phyloP scores from a whole-genome alignment of 2,329 filamentous ascomycete species.

The Ophiosphaerella narmari region DNA sequence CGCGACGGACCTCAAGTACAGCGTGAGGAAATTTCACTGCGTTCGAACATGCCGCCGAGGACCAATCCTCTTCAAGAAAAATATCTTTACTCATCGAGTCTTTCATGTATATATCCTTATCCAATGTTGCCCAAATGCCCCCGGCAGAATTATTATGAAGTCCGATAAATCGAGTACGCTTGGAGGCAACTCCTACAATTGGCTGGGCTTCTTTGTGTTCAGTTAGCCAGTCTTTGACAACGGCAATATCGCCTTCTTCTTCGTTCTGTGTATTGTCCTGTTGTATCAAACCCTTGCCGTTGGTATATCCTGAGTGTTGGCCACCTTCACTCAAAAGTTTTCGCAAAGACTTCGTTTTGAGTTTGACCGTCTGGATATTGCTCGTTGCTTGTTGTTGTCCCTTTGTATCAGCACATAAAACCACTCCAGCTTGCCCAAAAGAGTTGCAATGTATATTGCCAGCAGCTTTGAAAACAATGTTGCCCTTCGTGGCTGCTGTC shows the following conservation, averaged over 20 bases:
- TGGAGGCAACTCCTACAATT: conserved; percentile 52
- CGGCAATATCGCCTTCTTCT: conserved; percentile 21
- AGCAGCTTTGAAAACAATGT: conserved; percentile 35
- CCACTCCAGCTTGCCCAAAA: conserved; percentile 38
- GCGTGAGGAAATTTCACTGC: conserved; percentile 54
- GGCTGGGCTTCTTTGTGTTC: conserved; percentile 52
- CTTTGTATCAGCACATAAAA: conserved; percentile 24
- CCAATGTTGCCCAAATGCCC: conserved; percentile 55
- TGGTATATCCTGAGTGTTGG: conserved; percentile 17
- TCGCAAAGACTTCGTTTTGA: conserved; percentile 50
- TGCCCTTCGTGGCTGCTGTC: conserved; percentile 39
- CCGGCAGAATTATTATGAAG: conserved; percentile 50
- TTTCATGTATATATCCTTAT: conserved; percentile 53
- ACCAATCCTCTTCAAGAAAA: conserved; percentile 39
- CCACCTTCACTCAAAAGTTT: conserved; percentile 43
- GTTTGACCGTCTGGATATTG: conserved; percentile 34
- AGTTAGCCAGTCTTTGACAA: conserved; percentile 50
- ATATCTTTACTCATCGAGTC: conserved; percentile 32
- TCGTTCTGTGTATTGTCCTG: neutral
- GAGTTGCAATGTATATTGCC: conserved; percentile 43
- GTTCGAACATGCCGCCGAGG: conserved; percentile 25
- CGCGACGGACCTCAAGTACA: conserved; percentile 56
- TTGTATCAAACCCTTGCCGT: conserved; percentile 6
- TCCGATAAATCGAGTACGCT: conserved; percentile 55
- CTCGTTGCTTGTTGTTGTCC: conserved; percentile 14